A percentile compares a stretch with the other conserved stretches of the same genome.
phyloP scores from a whole-genome alignment of 305 asterid genomes.

The Fraxinus angustifolia region DNA sequence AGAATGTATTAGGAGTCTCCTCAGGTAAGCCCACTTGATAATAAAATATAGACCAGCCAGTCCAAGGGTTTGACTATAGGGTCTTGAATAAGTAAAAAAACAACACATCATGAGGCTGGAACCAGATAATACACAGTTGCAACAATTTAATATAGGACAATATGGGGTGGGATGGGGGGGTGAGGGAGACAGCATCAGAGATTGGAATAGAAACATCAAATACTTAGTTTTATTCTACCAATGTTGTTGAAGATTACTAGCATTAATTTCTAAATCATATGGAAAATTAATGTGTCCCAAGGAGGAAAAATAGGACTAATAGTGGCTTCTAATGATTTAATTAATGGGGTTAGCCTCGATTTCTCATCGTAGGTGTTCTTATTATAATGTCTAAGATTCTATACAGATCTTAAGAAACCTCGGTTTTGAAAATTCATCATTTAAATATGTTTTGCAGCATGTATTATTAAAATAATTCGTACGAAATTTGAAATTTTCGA shows the following conservation, averaged over 20 bases:
- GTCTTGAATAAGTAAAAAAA: conserved; percentile 34
- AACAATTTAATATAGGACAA: neutral
- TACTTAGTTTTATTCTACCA: conserved; percentile 39
- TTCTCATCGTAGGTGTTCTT: conserved; percentile 13
- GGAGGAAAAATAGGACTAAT: conserved; percentile 39
- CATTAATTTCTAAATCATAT: conserved; percentile 47
- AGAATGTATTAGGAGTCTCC: conserved; percentile 14
- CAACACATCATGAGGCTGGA: conserved; percentile 52
- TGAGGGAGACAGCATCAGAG: conserved; percentile 45
- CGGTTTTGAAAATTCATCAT: conserved; percentile 19
- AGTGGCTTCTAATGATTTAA: conserved; percentile 55
- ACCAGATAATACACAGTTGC: conserved; percentile 37
- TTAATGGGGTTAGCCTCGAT: conserved; percentile 37
- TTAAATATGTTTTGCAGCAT: conserved; percentile 32
- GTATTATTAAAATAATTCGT: conserved; percentile 38
- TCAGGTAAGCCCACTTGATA: conserved; percentile 49
- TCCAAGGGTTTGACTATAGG: conserved; percentile 50
- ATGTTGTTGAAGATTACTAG: conserved; percentile 19
- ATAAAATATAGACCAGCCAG: conserved; percentile 36
- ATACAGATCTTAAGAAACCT: conserved; percentile 33
- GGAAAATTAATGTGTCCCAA: conserved; percentile 69
- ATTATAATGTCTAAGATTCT: conserved; percentile 16
- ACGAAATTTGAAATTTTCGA: conserved; percentile 16
- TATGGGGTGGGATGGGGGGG: neutral
- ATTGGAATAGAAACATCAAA: conserved; percentile 78